Evolutionary conservation across 163 green algal genomes (phyloP).

Genomic region (Chlamydomonas reinhardtii): DNA sequence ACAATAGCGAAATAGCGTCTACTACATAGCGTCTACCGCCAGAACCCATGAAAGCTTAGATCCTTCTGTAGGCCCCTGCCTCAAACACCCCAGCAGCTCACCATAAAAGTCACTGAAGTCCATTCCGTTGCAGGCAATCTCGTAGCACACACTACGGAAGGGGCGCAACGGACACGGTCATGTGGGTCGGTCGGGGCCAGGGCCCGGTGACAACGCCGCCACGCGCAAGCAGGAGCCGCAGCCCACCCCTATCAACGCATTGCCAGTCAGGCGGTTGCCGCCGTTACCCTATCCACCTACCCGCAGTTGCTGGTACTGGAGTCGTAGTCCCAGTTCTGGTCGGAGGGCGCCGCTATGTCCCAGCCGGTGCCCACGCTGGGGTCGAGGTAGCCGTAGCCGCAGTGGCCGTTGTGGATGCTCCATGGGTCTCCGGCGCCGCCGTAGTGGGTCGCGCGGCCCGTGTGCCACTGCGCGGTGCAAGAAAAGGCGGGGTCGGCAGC

Average conservation of each 20-base stretch:
- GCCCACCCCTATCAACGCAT: not conserved
- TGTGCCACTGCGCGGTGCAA: conserved; percentile 19
- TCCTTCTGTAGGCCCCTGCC: no score
- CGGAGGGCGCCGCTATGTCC: conserved; percentile 55
- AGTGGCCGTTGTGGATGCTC: conserved; percentile 55
- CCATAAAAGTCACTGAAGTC: conserved; percentile 63
- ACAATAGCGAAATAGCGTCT: no score
- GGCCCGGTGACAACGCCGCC: no score
- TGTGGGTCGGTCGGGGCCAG: not conserved
- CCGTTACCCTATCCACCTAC: not conserved
- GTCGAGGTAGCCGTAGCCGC: conserved; percentile 62
- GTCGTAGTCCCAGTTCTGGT: conserved; percentile 50
- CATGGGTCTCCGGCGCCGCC: conserved; percentile 28
- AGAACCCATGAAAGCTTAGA: no score
- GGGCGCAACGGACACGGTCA: no score
- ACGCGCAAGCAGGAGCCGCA: not conserved
- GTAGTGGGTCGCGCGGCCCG: conserved; percentile 39
- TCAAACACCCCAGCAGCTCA: no score
- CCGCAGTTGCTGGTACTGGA: not conserved
- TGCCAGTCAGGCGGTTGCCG: not conserved
- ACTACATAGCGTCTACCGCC: no score
- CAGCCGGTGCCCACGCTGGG: conserved; percentile 58
- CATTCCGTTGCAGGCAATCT: conserved; percentile 54
- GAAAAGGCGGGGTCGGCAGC: no score
- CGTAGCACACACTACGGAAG: conserved; percentile 53